Percentiles rank a stretch among this genome's conserved stretches.
phyloP scores from a whole-genome alignment of 2,329 filamentous ascomycete species.

The Nemania diffusa region DNA sequence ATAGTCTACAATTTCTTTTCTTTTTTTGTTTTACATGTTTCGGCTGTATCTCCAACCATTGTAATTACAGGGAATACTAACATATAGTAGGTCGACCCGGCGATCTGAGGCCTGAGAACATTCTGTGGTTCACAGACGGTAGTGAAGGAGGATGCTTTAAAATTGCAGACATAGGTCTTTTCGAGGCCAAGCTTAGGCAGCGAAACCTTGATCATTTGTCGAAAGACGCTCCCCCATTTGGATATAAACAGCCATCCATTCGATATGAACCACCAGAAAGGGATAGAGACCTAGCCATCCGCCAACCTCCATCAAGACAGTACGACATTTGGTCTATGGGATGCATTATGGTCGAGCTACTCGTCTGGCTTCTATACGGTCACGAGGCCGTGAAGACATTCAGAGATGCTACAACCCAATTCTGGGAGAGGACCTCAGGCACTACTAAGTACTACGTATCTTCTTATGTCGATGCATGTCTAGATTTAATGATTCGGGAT shows the following conservation, averaged over 20 bases:
- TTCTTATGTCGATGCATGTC: conserved; percentile 9
- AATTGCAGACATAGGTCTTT: conserved; percentile 12
- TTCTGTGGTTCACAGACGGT: background rate
- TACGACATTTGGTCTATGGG: conserved; percentile 35
- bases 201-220: background rate
- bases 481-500: conserved; percentile 3
- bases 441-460: background rate
- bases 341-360: conserved; percentile 22
- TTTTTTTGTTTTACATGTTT: no score
- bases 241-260: no score
- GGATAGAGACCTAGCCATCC: background rate
- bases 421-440: conserved; percentile 13
- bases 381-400: conserved; percentile 1
- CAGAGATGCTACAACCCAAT: background rate
- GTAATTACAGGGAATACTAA: conserved; percentile 1
- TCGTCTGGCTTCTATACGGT: conserved; percentile 24
- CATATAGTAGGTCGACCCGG: conserved; percentile 9
- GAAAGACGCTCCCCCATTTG: background rate
- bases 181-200: background rate
- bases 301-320: conserved; percentile 1
- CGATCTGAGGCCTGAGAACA: conserved; percentile 11
- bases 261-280: conserved; percentile 28
- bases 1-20: background rate
- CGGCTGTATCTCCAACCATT: no score
- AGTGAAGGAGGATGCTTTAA: background rate